phyloP scores from a whole-genome alignment of 2,329 filamentous ascomycete species.

The Scortechinia acanthostroma region DNA sequence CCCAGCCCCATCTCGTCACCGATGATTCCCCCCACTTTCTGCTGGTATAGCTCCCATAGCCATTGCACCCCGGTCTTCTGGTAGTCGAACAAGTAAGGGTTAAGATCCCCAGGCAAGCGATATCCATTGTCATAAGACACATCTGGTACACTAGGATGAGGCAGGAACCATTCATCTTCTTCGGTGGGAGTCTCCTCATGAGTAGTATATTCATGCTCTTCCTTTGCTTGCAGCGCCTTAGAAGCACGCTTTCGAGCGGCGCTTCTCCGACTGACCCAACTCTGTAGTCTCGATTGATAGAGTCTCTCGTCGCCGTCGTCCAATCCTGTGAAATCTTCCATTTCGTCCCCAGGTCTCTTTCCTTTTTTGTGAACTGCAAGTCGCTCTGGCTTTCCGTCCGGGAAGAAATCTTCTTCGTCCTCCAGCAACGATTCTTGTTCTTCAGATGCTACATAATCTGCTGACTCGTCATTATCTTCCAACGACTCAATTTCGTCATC shows the following conservation, averaged over 20 bases:
- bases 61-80: constrained; percentile 96
- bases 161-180: constrained; percentile 69
- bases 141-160: constrained; percentile 77
- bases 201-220: constrained; percentile 15
- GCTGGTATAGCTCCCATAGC: constrained; percentile 85
- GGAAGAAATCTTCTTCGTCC: constrained; percentile 8
- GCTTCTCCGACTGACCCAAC: constrained; percentile 65
- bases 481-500: constrained; percentile 14
- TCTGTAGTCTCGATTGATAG: constrained; percentile 68
- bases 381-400: constrained; percentile 16
- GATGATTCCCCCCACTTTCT: constrained; percentile 86
- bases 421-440: constrained; percentile 26
- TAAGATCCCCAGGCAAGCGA: constrained; percentile 84
- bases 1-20: constrained; percentile 99
- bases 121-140: constrained; percentile 69
- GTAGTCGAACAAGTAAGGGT: constrained; percentile 86
- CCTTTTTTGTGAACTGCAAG: constrained; percentile 29
- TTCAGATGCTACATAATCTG: constrained; percentile 22
- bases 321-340: constrained; percentile 46
- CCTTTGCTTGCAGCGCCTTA: not conserved
- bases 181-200: constrained; percentile 24
- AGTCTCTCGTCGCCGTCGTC: constrained; percentile 85
- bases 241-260: constrained; percentile 38
- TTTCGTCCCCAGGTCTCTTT: constrained; percentile 32
- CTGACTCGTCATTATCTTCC: not conserved